A percentile compares a stretch with the other conserved stretches of the same genome.
phyloP scores from a whole-genome alignment of 495 filamentous ascomycete species.

The Darksidea phi region DNA sequence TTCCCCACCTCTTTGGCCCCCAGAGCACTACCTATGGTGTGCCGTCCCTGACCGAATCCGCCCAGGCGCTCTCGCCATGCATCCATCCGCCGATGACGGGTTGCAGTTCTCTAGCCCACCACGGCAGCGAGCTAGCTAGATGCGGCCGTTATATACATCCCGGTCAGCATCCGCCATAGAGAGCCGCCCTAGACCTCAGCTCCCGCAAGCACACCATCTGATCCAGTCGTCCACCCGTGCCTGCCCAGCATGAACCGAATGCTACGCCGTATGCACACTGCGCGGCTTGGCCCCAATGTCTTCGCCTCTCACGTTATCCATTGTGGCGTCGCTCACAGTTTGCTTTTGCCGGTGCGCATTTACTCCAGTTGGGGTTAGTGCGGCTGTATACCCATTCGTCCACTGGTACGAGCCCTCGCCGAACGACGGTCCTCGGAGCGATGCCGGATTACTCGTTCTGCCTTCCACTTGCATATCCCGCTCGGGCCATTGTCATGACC shows the following conservation, averaged over 20 bases:
- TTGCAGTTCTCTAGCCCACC: constrained; percentile 9
- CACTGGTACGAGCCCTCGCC: not conserved
- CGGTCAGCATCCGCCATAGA: constrained; percentile 12
- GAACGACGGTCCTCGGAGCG: constrained; percentile 1
- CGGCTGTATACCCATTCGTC: constrained; percentile 15
- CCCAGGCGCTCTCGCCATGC: not conserved
- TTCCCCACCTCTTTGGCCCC: constrained; percentile 16
- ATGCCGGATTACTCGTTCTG: constrained; percentile 4
- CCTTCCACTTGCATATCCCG: constrained; percentile 17
- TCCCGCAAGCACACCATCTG: constrained; percentile 10
- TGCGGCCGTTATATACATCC: constrained; percentile 11
- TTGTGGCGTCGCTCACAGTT: constrained; percentile 7
- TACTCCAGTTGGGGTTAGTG: constrained; percentile 26
- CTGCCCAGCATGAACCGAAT: constrained; percentile 9
- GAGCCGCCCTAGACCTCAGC: constrained; percentile 2
- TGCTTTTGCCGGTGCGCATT: constrained; percentile 10
- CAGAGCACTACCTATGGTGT: constrained; percentile 8
- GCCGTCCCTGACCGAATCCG: constrained; percentile 5
- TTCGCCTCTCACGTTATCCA: constrained; percentile 29
- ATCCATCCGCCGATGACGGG: constrained; percentile 10
- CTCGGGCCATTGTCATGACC: constrained; percentile 14
- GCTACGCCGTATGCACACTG: constrained; percentile 27
- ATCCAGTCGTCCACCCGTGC: constrained; percentile 8
- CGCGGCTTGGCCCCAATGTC: constrained; percentile 7
- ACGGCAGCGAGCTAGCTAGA: constrained; percentile 18